phyloP scores from a whole-genome alignment of 139 green algal species.

The Volvox reticuliferus region DNA sequence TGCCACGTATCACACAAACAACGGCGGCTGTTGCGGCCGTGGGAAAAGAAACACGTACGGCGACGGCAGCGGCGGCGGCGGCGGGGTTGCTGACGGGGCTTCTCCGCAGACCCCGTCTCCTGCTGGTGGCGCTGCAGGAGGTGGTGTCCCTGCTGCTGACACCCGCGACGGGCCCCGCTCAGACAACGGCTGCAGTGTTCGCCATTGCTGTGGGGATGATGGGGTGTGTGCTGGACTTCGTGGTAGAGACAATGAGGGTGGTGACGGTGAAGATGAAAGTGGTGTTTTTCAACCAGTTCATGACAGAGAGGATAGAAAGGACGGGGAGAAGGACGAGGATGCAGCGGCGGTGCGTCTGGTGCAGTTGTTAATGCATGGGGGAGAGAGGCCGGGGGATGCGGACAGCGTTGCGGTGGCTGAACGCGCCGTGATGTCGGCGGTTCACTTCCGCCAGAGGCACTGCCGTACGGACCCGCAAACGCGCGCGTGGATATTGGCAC shows the following conservation, averaged over 20 bases:
- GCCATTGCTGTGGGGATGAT: not conserved
- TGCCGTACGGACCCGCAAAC: not conserved
- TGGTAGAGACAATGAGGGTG: not conserved
- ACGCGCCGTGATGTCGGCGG: not conserved
- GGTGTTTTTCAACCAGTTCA: not conserved
- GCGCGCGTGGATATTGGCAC: not conserved
- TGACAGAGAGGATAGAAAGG: not conserved
- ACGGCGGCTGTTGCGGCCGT: no score
- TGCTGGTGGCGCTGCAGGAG: not conserved
- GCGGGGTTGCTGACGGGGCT: no score
- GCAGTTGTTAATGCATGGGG: not conserved
- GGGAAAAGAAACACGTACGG: no score
- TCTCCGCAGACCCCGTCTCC: no score
- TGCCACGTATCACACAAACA: no score
- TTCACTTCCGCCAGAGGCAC: constrained; percentile 5
- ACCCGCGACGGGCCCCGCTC: no score
- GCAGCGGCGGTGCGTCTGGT: not conserved
- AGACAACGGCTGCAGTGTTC: not conserved
- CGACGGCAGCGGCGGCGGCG: no score
- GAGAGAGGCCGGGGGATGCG: not conserved
- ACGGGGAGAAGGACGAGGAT: not conserved
- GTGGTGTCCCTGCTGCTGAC: not conserved
- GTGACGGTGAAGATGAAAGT: not conserved
- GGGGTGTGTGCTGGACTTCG: not conserved
- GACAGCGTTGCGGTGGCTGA: not conserved